phyloP scores from a whole-genome alignment of 176 grass and related monocot genomes.

The Otatea glauca region DNA sequence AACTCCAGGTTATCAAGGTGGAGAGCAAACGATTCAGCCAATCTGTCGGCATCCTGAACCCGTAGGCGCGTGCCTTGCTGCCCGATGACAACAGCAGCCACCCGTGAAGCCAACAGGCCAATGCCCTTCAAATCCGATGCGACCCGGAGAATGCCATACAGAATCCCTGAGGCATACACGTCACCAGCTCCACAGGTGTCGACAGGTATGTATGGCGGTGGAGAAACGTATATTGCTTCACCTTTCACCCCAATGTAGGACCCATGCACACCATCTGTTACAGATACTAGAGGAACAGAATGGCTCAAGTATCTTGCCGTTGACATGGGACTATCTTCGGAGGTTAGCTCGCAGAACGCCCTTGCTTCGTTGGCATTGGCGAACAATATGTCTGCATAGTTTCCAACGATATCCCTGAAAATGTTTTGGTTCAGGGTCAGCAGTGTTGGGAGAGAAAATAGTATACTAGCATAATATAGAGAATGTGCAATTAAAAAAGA shows the following conservation, averaged over 20 bases:
- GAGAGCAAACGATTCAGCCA: conserved; percentile 61
- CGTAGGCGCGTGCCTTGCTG: conserved; percentile 86
- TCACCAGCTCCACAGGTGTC: conserved; percentile 95
- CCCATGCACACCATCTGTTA: conserved; percentile 73
- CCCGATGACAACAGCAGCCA: conserved; percentile 76
- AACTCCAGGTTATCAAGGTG: conserved; percentile 72
- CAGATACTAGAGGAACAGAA: conserved; percentile 74
- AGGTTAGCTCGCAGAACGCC: conserved; percentile 64
- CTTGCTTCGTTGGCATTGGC: conserved; percentile 82
- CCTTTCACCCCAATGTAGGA: conserved; percentile 89
- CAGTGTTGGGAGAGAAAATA: background rate
- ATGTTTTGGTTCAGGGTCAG: conserved; percentile 21
- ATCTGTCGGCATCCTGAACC: conserved; percentile 69
- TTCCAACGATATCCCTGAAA: conserved; percentile 81
- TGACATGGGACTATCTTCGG: conserved; percentile 61
- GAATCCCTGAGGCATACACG: conserved; percentile 85
- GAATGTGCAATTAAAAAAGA: background rate
- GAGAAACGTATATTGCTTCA: conserved; percentile 87
- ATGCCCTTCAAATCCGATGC: conserved; percentile 81
- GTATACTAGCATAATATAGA: background rate
- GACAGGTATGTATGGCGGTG: conserved; percentile 62
- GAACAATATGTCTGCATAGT: conserved; percentile 85
- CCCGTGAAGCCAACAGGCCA: conserved; percentile 68
- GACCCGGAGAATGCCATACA: conserved; percentile 82
- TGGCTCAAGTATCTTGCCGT: conserved; percentile 77